Evolutionary conservation across 768 basidiomycete species (phyloP).

Genomic region (Suillus sp.): DNA sequence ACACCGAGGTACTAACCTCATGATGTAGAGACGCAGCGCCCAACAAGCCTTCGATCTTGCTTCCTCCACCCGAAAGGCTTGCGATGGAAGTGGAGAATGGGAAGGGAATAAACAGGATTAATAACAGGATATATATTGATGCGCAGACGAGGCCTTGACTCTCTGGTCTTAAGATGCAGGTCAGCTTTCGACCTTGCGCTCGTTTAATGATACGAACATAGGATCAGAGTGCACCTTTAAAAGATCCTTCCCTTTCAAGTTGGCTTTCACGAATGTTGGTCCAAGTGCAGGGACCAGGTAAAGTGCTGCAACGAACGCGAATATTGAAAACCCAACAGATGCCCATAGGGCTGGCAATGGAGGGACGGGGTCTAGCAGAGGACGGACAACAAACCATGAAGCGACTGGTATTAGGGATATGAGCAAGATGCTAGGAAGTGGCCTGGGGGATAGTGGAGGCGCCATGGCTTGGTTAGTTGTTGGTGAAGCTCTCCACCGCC

Average conservation of each 20-base stretch:
- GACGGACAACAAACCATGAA: constrained; percentile 71
- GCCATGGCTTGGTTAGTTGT: constrained; percentile 28
- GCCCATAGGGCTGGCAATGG: constrained; percentile 73
- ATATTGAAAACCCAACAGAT: constrained; percentile 80
- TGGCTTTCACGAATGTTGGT: constrained; percentile 75
- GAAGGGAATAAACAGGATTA: constrained; percentile 95
- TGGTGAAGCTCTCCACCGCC: neutral
- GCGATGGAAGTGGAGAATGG: constrained; percentile 80
- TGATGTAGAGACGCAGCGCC: constrained; percentile 67
- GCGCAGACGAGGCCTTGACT: constrained; percentile 92
- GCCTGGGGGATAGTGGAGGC: constrained; percentile 42
- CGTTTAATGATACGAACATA: constrained; percentile 50
- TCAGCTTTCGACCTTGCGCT: neutral
- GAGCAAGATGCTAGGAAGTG: constrained; percentile 53
- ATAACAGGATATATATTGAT: constrained; percentile 78
- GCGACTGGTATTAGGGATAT: constrained; percentile 67
- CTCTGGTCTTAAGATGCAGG: constrained; percentile 72
- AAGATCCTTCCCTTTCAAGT: constrained; percentile 84
- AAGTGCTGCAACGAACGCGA: constrained; percentile 77
- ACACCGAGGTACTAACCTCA: constrained; percentile 50
- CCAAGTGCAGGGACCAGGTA: constrained; percentile 85
- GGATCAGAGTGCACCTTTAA: constrained; percentile 77
- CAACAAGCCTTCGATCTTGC: constrained; percentile 46
- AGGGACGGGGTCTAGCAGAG: constrained; percentile 68
- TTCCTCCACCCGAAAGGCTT: constrained; percentile 44